Evolutionary conservation across 306 rosid species (phyloP).

Genomic region (Trichosanthes cucumerina): DNA sequence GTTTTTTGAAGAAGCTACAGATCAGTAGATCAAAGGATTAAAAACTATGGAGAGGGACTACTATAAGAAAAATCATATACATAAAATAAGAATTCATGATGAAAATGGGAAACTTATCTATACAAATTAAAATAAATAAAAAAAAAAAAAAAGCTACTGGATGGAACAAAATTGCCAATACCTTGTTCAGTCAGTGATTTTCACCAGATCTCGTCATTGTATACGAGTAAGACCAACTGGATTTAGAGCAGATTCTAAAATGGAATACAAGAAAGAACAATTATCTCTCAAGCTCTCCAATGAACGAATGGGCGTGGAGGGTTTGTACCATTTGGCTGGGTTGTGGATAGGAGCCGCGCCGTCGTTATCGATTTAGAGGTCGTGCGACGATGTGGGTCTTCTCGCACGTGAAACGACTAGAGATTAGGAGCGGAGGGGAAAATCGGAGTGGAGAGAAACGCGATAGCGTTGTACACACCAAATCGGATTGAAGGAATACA

Average conservation of each 20-base stretch:
- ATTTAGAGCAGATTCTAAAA: not conserved
- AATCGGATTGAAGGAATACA: too few species aligned
- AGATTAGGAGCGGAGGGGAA: too few species aligned
- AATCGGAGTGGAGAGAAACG: too few species aligned
- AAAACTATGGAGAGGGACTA: not conserved
- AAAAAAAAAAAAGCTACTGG: too few species aligned
- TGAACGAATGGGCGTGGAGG: not conserved
- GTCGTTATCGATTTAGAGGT: not conserved
- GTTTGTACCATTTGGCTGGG: not conserved
- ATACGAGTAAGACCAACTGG: not conserved
- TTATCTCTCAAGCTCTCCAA: not conserved
- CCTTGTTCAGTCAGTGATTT: conserved; percentile 32
- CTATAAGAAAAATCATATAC: not conserved
- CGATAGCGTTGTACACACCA: too few species aligned
- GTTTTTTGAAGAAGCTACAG: conserved; percentile 41
- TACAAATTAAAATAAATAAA: not conserved
- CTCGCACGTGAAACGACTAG: too few species aligned
- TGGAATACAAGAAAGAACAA: not conserved
- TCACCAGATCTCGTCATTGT: conserved; percentile 25
- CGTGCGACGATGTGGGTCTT: not conserved
- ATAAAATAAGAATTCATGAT: not conserved
- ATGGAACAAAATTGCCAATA: not conserved
- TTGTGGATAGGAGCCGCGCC: not conserved
- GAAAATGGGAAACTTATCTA: not conserved
- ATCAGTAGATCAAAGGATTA: conserved; percentile 16